phyloP scores from a whole-genome alignment of 23 red algal species.

The Cyanidiococcus yangmingshanensis region DNA sequence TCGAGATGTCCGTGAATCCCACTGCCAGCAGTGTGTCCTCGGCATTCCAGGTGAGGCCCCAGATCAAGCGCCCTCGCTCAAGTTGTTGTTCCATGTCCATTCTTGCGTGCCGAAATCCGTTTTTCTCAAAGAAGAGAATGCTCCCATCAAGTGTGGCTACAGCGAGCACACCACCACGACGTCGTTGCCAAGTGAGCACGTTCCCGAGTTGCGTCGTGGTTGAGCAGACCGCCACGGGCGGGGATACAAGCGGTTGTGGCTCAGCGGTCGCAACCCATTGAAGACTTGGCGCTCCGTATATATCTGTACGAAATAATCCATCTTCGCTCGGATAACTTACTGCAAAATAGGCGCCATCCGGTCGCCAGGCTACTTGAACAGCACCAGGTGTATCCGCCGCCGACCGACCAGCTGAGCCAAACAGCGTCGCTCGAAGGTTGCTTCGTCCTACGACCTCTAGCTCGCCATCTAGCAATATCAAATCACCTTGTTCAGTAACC shows the following conservation, averaged over 20 bases:
- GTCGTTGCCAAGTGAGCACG: slow-evolving; percentile 38
- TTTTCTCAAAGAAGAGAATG: slow-evolving; percentile 49
- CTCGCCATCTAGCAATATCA: not conserved
- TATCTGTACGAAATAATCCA: not conserved
- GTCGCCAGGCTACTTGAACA: not conserved
- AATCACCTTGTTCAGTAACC: not conserved
- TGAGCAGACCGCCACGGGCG: not conserved
- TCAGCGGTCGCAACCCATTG: not conserved
- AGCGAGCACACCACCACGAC: slow-evolving; percentile 38
- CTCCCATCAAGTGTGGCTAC: slow-evolving; percentile 6
- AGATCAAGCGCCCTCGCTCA: not conserved
- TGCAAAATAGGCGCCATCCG: not conserved
- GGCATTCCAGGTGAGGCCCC: slow-evolving; percentile 10
- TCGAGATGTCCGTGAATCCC: not conserved
- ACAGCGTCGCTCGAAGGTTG: not conserved
- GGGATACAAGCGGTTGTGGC: not conserved
- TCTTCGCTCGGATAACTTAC: not conserved
- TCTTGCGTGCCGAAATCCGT: slow-evolving; percentile 51
- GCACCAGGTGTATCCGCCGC: not conserved
- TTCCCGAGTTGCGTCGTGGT: not conserved
- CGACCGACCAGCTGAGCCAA: not conserved
- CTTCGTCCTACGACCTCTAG: not conserved
- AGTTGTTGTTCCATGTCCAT: slow-evolving; percentile 20
- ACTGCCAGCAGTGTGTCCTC: not conserved
- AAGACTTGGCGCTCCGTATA: not conserved